Evolutionary conservation across 1,284 basidiomycete genomes (phyloP).

Genomic region (Pterula multifida): DNA sequence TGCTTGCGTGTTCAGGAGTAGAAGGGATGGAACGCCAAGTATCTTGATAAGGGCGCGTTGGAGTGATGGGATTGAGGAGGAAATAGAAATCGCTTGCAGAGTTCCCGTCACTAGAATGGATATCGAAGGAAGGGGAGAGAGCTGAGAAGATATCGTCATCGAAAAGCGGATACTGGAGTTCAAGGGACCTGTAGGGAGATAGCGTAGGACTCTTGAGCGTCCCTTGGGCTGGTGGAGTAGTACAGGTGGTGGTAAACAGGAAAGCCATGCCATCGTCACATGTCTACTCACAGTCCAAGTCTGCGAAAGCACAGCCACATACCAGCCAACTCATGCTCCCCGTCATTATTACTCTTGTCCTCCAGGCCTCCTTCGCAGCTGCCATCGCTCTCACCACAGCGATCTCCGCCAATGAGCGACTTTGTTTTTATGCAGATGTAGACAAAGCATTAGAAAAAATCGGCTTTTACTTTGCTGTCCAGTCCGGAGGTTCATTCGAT

Average conservation of each 20-base stretch:
- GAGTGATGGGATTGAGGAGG: neutral
- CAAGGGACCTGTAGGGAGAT: neutral
- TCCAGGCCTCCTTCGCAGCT: slow-evolving; percentile 2
- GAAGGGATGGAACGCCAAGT: neutral
- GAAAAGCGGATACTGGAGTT: neutral
- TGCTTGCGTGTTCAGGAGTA: neutral
- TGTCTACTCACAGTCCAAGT: neutral
- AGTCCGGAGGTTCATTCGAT: slow-evolving; percentile 95
- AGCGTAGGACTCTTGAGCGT: neutral
- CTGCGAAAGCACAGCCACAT: neutral
- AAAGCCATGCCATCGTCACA: neutral
- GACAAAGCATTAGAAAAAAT: slow-evolving; percentile 90
- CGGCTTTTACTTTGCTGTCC: slow-evolving; percentile 55
- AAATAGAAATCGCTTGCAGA: neutral
- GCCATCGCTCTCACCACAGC: slow-evolving; percentile 76
- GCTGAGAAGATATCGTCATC: neutral
- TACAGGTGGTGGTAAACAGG: neutral
- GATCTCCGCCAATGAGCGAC: slow-evolving; percentile 74
- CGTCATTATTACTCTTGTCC: neutral
- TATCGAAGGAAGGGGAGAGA: neutral
- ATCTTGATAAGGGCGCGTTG: neutral
- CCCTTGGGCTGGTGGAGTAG: neutral
- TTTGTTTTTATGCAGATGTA: slow-evolving; percentile 96
- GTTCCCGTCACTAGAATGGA: neutral
- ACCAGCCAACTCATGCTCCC: slow-evolving; percentile 1